Conservation (phyloP, 495 filamentous ascomycete species). For the Penicillium alfredii region DNA sequence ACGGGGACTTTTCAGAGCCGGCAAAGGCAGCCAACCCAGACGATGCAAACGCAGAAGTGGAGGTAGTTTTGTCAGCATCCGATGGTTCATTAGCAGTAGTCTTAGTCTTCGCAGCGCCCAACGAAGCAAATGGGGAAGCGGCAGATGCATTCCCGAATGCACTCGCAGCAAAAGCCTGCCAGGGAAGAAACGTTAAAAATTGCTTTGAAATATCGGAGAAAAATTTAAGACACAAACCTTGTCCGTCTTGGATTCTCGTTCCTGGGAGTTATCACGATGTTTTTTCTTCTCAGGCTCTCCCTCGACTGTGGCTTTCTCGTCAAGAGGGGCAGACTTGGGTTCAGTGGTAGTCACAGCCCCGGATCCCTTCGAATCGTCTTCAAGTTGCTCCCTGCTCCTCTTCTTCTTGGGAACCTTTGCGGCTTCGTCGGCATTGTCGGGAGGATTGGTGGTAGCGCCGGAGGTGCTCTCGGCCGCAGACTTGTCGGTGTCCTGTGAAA, state of each 20-base stretch:
- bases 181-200: slow-evolving; percentile 1
- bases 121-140: slow-evolving; percentile 44
- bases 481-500: slow-evolving; percentile 10
- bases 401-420: slow-evolving; percentile 39
- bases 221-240: slow-evolving; percentile 8
- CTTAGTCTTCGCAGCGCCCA: slow-evolving; percentile 25
- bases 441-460: slow-evolving; percentile 5
- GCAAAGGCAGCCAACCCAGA: slow-evolving; percentile 49
- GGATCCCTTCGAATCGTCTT: slow-evolving; percentile 32
- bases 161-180: slow-evolving; percentile 38
- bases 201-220: not conserved
- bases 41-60: slow-evolving; percentile 48
- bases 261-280: slow-evolving; percentile 41
- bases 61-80: slow-evolving; percentile 19
- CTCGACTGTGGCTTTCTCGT: slow-evolving; percentile 14
- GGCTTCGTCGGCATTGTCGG: slow-evolving; percentile 7
- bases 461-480: not conserved
- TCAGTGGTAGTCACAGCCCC: slow-evolving; percentile 2
- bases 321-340: not conserved
- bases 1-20: slow-evolving; percentile 50
- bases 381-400: slow-evolving; percentile 47
- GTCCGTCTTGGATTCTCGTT: slow-evolving; percentile 15
- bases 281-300: slow-evolving; percentile 43
- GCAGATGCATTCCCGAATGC: slow-evolving; percentile 50
- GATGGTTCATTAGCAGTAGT: slow-evolving; percentile 11